Base-by-base conservation (phyloP, 805 yeast genomes). In the Maudiozyma saulgeensis region DNA sequence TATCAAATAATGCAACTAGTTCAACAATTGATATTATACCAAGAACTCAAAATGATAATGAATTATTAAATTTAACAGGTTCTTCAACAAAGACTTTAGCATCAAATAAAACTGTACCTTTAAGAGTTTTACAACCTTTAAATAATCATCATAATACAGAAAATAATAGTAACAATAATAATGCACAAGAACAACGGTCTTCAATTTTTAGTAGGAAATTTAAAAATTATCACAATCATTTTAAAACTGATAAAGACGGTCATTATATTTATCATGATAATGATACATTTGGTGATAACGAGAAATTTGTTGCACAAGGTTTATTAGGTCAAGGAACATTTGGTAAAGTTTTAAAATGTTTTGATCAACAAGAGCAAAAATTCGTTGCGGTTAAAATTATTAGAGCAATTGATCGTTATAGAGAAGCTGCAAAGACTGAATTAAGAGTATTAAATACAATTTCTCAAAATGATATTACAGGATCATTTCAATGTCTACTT, bases 301-400 rank as follows among this genome's bases (percentile, higher is more conserved):
- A 70, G 46, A 68, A 96, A 43, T 90, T 84, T 64, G 68, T 75
- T 18, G 83, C 90, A 12, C 67, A 77, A 34, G 75, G 79, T 50
- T 69, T 88, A 34, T 70, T 93, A 49, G 99, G 99, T 0, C 91
- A 90, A 53, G 99, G 99, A 2, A 90, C 99, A 1, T 93, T 93
- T 73, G 99, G 99, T 9, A 98, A 93, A 69, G 99, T 93, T 44
- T 95, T 90, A 41, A 93, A 91, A 68, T 91, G 97, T 68, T 75
- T 74, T 56, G 98, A 93, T 62, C 71, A 50, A 7, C 9, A 21
- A 2, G 26, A 41, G 12, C 39, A 54, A 9, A 72, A 75, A 47
- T 73, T 74, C 51, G 93, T 88, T 43, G 99, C 99, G 1, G 84
- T 93, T 52, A 93, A 93, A 66, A 86, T 93, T 53, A 93, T 93